phyloP scores from a whole-genome alignment of 495 filamentous ascomycete species.

The Letharia columbiana region DNA sequence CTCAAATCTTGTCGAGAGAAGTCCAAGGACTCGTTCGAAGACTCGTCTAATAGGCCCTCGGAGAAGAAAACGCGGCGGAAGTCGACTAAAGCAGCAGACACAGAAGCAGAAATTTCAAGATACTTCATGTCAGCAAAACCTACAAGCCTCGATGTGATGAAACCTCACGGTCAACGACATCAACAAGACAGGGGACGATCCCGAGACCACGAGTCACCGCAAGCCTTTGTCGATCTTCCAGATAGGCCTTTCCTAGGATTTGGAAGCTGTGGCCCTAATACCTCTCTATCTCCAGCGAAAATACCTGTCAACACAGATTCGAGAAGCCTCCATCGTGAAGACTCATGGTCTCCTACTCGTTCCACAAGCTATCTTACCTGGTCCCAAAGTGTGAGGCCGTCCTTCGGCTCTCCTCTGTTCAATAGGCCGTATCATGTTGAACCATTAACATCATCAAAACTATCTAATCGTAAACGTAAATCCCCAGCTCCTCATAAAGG shows the following conservation, averaged over 20 bases:
- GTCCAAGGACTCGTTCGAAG: slow-evolving; percentile 5
- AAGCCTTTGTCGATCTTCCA: slow-evolving; percentile 18
- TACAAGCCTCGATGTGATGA: not conserved
- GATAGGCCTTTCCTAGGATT: slow-evolving; percentile 25
- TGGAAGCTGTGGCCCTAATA: slow-evolving; percentile 21
- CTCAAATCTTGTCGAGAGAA: slow-evolving; percentile 35
- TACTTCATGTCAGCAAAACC: slow-evolving; percentile 20
- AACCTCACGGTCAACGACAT: not conserved
- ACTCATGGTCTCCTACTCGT: slow-evolving; percentile 10
- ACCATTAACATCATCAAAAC: not conserved
- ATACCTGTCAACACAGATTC: not conserved
- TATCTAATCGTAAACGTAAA: not conserved
- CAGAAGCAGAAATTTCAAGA: slow-evolving; percentile 24
- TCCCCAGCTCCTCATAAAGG: not conserved
- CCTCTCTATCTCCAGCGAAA: slow-evolving; percentile 16
- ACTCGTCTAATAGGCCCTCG: not conserved
- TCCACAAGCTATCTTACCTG: slow-evolving; percentile 24
- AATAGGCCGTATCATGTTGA: not conserved
- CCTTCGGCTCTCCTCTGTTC: slow-evolving; percentile 2
- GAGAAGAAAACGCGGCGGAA: slow-evolving; percentile 13
- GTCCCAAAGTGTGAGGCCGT: slow-evolving; percentile 17
- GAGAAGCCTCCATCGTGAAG: not conserved
- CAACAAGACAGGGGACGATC: slow-evolving; percentile 4
- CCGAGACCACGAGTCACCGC: slow-evolving; percentile 5
- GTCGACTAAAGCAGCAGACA: slow-evolving; percentile 16